Evolutionary conservation across 2,329 filamentous ascomycete genomes (phyloP), one percentile per base, ranked within the genome.

Genomic region (Sphaceloma murrayae): DNA sequence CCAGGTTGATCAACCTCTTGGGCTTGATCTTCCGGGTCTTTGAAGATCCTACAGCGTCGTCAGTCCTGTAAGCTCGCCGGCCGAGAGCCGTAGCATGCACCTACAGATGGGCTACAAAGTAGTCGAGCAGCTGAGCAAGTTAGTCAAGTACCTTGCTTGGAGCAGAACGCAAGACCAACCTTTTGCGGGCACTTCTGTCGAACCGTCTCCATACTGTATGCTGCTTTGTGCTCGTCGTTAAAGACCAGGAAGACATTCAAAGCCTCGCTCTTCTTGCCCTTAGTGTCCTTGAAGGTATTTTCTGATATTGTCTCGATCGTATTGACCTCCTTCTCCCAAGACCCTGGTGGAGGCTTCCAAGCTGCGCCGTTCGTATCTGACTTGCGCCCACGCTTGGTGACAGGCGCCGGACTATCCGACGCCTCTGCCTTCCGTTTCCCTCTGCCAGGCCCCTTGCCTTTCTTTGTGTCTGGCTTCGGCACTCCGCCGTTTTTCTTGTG

Each of bases 121-220:
- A 64, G 24, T 59, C 56, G 17, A 64, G 53, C 36, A 64, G 46
- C 45, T 52, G 19, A 32, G 16, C 10, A 14, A 19, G 38, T 44
- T 21, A 32, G 33, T 18, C 17, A 39, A 14, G 27, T 32, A 9
- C 19, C 22, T 17, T 18, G 14, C 4, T 10, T 13, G 3, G 34
- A 30, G 19, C 3, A 9, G 19, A 8, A n/a, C 5, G 21, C 4
- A 9, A 6, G 36, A 45, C 65, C 46, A 59, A 82, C 81, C 72
- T 80, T 84, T 57, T 89, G 84, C 0, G 85, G 85, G 52, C 82
- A 87, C 53, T 85, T 80, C 55, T 78, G 73, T 54, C 88, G 84
- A 5, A 87, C 72, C 10, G 79, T 70, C 14, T 69, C 61, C 11
- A 84, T 77, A 7, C 76, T 71, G 54, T 89, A 84, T 56, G 83